Percentiles rank a stretch among this genome's conserved stretches.
phyloP scores from a whole-genome alignment of 1,284 basidiomycete species.

The Boletus mariae region DNA sequence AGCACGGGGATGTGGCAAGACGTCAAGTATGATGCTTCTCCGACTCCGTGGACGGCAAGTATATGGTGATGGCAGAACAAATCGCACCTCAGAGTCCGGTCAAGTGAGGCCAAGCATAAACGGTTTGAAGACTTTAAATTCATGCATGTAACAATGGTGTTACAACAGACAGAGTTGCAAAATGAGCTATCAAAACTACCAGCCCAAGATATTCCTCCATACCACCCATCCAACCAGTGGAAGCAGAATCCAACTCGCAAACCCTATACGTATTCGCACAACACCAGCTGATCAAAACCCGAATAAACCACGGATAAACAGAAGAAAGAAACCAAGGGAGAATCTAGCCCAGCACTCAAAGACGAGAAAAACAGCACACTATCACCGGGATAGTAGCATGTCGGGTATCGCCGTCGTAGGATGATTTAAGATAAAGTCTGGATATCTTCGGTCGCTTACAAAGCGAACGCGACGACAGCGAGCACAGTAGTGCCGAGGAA shows the following conservation, averaged over 20 bases:
- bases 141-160: not conserved
- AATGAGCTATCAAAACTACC: not conserved
- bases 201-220: conserved; percentile 6
- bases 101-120: no score
- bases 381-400: conserved; percentile 27
- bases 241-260: conserved; percentile 6
- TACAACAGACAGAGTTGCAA: conserved; percentile 10
- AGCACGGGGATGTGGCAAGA: no score
- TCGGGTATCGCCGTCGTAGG: conserved; percentile 14
- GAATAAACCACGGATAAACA: conserved; percentile 22
- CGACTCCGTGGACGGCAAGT: no score
- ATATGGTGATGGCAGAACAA: no score
- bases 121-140: not conserved
- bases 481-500: conserved; percentile 17
- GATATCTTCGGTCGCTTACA: conserved; percentile 15
- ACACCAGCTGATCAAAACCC: conserved; percentile 5
- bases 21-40: no score
- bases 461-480: conserved; percentile 12
- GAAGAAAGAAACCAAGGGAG: conserved; percentile 1
- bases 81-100: no score
- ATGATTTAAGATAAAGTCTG: not conserved
- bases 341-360: conserved; percentile 12
- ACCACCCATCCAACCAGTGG: conserved; percentile 13
- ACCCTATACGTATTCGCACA: conserved; percentile 6
- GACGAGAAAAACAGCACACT: not conserved